phyloP scores from a whole-genome alignment of 352 stramenopile species.

The Phytopythium ostracodes region DNA sequence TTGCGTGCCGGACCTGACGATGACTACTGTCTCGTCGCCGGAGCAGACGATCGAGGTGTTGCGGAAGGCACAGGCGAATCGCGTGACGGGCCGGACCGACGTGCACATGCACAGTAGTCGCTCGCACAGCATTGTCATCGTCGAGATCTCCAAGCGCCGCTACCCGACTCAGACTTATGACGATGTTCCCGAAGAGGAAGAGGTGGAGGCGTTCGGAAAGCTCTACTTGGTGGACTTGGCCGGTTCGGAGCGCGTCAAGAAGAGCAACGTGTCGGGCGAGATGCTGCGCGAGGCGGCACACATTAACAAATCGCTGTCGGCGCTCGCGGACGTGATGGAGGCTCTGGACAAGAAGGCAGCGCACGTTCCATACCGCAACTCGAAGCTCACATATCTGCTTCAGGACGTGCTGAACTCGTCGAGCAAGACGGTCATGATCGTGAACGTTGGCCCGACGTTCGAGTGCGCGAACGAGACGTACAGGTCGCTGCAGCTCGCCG shows the following conservation, averaged over 20 bases:
- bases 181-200: slow-evolving; percentile 26
- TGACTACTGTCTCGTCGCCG: slow-evolving; percentile 57
- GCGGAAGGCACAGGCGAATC: slow-evolving; percentile 61
- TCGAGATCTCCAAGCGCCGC: slow-evolving; percentile 79
- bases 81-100: slow-evolving; percentile 83
- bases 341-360: slow-evolving; percentile 87
- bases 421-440: slow-evolving; percentile 94
- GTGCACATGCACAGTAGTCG: slow-evolving; percentile 90
- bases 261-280: slow-evolving; percentile 84
- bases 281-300: slow-evolving; percentile 76
- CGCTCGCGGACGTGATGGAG: slow-evolving; percentile 92
- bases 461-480: slow-evolving; percentile 84
- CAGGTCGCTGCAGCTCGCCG: slow-evolving; percentile 85
- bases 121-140: slow-evolving; percentile 90
- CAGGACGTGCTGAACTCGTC: slow-evolving; percentile 90
- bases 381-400: slow-evolving; percentile 97
- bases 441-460: slow-evolving; percentile 84
- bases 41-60: slow-evolving; percentile 71
- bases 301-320: slow-evolving; percentile 90
- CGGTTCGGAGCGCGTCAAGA: slow-evolving; percentile 90
- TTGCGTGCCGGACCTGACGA: slow-evolving; percentile 65
- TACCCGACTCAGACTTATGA: not conserved
- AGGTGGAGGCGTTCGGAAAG: slow-evolving; percentile 76
- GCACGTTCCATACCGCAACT: slow-evolving; percentile 97
- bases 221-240: slow-evolving; percentile 92